Evolutionary conservation across 1,139 yeast genomes (phyloP).

Genomic region (Yamadazyma diddensiae): DNA sequence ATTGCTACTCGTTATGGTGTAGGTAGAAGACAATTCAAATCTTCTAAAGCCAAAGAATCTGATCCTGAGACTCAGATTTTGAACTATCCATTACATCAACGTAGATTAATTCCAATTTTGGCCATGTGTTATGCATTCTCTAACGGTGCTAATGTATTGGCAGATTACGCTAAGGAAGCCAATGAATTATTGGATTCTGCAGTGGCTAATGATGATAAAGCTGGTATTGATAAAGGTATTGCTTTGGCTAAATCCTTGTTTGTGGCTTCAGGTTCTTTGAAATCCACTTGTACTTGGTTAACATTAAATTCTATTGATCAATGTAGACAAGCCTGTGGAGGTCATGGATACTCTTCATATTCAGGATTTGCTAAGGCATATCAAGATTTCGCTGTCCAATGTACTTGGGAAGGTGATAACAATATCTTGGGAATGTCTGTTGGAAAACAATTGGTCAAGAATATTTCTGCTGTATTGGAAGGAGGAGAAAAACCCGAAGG

Average conservation of each 20-base stretch:
- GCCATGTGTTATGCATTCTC: constrained; percentile 78
- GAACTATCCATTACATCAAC: constrained; percentile 84
- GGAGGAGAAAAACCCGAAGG: constrained; percentile 34
- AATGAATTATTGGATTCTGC: constrained; percentile 56
- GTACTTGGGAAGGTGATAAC: constrained; percentile 56
- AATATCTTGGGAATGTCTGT: constrained; percentile 45
- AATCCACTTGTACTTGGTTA: constrained; percentile 49
- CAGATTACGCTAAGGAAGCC: constrained; percentile 43
- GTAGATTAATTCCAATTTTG: constrained; percentile 76
- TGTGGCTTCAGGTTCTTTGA: constrained; percentile 47
- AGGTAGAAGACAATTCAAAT: constrained; percentile 76
- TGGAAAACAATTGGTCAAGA: constrained; percentile 46
- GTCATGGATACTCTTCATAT: constrained; percentile 50
- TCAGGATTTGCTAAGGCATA: constrained; percentile 47
- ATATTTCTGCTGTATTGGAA: constrained; percentile 33
- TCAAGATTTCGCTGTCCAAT: constrained; percentile 50
- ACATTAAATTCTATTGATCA: constrained; percentile 46
- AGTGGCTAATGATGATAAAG: constrained; percentile 41
- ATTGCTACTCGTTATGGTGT: constrained; percentile 87
- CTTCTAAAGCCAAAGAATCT: constrained; percentile 22
- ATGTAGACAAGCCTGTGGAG: constrained; percentile 52
- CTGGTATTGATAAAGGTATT: constrained; percentile 35
- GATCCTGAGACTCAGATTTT: constrained; percentile 61
- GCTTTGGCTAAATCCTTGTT: constrained; percentile 43
- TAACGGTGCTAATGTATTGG: constrained; percentile 66